Evolutionary conservation across 1,284 basidiomycete species (phyloP).

Genomic region (Sporisorium scitamineum): DNA sequence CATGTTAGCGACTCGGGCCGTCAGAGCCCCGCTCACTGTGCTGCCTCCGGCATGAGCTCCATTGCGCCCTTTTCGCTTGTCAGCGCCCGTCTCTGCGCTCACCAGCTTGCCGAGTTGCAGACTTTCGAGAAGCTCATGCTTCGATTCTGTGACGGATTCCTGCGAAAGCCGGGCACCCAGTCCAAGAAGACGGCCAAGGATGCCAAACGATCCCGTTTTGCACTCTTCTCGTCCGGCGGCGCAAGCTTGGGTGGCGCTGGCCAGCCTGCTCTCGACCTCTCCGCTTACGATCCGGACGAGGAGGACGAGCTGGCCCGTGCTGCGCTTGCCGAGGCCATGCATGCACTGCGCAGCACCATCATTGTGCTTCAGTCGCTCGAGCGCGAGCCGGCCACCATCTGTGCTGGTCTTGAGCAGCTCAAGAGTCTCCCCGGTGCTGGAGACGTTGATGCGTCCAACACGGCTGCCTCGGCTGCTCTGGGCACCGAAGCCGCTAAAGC

Average conservation of each 20-base stretch:
- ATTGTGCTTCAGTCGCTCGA: constrained; percentile 60
- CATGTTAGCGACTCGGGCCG: constrained; percentile 35
- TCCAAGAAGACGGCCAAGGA: constrained; percentile 36
- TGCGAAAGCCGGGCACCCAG: constrained; percentile 46
- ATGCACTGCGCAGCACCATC: constrained; percentile 61
- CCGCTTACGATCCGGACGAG: constrained; percentile 51
- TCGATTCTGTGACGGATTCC: constrained; percentile 59
- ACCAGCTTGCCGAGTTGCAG: constrained; percentile 62
- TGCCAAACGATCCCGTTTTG: constrained; percentile 39
- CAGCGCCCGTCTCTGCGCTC: constrained; percentile 54
- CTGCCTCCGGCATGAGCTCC: constrained; percentile 14
- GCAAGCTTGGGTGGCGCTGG: constrained; percentile 19
- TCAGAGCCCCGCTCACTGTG: constrained; percentile 36
- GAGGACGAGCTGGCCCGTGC: constrained; percentile 66
- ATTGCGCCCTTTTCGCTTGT: constrained; percentile 45
- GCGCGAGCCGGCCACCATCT: constrained; percentile 54
- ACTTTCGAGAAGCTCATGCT: constrained; percentile 65
- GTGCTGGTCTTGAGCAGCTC: constrained; percentile 33
- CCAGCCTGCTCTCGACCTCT: constrained; percentile 35
- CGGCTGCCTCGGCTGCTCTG: constrained; percentile 14
- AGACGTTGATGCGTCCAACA: neutral
- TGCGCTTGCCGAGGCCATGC: constrained; percentile 64
- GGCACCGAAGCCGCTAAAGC: constrained; percentile 47
- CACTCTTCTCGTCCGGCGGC: constrained; percentile 36
- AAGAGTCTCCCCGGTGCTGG: constrained; percentile 25